Percentiles rank a stretch among this genome's conserved stretches.
These are phyloP conservation scores for Termitomyces sp. DNA, from an alignment of 768 basidiomycete genomes.

Conservation along the genomic window DNA sequence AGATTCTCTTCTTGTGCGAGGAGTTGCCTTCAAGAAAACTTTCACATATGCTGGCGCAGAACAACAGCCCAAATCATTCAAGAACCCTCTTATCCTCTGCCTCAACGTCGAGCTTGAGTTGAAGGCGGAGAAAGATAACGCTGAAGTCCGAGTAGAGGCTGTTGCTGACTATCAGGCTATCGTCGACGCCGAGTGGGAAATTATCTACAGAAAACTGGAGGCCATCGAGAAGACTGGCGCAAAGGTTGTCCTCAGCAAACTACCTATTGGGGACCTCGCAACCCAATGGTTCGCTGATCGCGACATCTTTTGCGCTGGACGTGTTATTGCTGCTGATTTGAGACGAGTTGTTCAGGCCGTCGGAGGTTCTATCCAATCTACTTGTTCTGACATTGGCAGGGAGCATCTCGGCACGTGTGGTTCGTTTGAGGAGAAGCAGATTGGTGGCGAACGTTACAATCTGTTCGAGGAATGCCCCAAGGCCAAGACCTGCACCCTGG, in stretches of 20 bases:
- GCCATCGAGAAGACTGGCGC: conserved; percentile 96
- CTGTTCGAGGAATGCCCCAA: conserved; percentile 90
- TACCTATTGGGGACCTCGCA: conserved; percentile 97
- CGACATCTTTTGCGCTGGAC: conserved; percentile 97
- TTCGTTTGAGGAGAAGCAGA: conserved; percentile 87
- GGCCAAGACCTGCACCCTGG: conserved; percentile 91
- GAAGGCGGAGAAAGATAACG: conserved; percentile 99
- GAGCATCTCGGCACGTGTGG: conserved; percentile 96
- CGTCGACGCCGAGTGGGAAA: conserved; percentile 99
- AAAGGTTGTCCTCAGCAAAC: conserved; percentile 94
- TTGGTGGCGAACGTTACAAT: conserved; percentile 96
- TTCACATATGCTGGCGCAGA: conserved; percentile 99
- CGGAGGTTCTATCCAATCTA: conserved; percentile 92
- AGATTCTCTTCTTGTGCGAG: conserved; percentile 83
- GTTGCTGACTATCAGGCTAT: conserved; percentile 99
- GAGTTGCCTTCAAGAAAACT: conserved; percentile 99
- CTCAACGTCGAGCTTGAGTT: conserved; percentile 97
- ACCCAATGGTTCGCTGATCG: conserved; percentile 99
- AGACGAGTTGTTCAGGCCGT: conserved; percentile 94
- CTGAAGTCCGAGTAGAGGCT: conserved; percentile 94
- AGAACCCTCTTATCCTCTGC: conserved; percentile 84
- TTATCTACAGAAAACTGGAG: conserved; percentile 96
- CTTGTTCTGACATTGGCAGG: conserved; percentile 84
- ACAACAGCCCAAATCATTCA: conserved; percentile 94
- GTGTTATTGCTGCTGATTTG: conserved; percentile 85